A percentile compares a stretch with the other conserved stretches of the same genome.
phyloP scores from a whole-genome alignment of 768 basidiomycete genomes.

The Boletus insuetus region DNA sequence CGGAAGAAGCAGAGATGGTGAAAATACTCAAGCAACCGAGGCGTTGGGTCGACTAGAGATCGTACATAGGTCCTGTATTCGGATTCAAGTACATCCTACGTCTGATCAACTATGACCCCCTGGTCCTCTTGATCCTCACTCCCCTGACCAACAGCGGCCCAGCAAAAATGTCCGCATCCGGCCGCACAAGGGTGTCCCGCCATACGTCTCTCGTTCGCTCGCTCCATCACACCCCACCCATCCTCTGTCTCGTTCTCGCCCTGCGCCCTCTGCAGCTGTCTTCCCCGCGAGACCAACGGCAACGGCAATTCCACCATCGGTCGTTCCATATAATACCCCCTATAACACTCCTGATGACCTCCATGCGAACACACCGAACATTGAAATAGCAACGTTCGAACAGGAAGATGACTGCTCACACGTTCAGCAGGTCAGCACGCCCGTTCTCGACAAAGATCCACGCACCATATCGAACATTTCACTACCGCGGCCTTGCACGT shows the following conservation, averaged over 20 bases:
- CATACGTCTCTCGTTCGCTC: conserved; percentile 10
- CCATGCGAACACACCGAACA: conserved; percentile 79
- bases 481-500: conserved; percentile 49
- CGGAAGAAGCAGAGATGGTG: conserved; percentile 49
- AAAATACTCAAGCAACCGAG: conserved; percentile 41
- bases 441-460: conserved; percentile 9
- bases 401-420: conserved; percentile 64
- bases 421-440: too few relatives aligned
- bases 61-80: too few relatives aligned
- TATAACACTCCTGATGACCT: conserved; percentile 78
- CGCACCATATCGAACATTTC: conserved; percentile 74
- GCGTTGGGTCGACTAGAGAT: conserved; percentile 10
- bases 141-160: conserved; percentile 43
- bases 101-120: background rate
- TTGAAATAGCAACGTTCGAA: conserved; percentile 65
- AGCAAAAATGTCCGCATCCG: conserved; percentile 82
- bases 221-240: background rate
- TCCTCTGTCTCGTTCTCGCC: conserved; percentile 15
- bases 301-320: conserved; percentile 48
- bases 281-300: conserved; percentile 17
- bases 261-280: conserved; percentile 19
- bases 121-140: background rate
- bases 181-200: conserved; percentile 68
- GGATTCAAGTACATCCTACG: too few relatives aligned
- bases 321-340: conserved; percentile 58